Evolutionary conservation across 2,329 filamentous ascomycete species (phyloP), one percentile per base, ranked within the genome.

Genomic region (Trichoderma koningii): DNA sequence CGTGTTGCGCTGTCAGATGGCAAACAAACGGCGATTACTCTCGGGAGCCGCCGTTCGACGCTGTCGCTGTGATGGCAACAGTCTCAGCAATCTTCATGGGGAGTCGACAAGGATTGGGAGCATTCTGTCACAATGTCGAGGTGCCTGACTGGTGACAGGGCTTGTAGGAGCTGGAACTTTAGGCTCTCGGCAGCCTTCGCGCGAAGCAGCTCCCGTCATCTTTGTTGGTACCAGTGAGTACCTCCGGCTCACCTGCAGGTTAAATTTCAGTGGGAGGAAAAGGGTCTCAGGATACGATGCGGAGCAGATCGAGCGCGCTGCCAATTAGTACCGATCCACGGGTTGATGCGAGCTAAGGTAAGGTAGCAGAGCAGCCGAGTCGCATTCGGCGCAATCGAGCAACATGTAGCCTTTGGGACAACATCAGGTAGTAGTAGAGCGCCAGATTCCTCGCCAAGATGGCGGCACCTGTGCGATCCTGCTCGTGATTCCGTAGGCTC

Each of bases 381-480:
- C 30, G 59, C 48, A 53, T 34, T 62, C 42, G 55, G 42, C 55
- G 42, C 15, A 21, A 48, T 48, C 19, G 1, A 4, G n/a, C n/a
- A n/a, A 3, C 21, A 23, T 23, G 10, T 9, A 14, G 10, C 34
- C 12, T 44, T 62, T n/a, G 28, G n/a, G 15, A 28, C 42, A 23
- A 3, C 2, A 23, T 23, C 21, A 23, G 21, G 21, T 23, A 23
- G 21, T 23, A 23, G 21, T 45, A 45, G 17, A 19, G 15, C 42
- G 50, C 44, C 55, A 23, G 21, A 62, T 45, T 44, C 28, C 59
- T 62, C 50, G 48, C 50, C 50, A 38, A 62, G 41, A 53, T 53
- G 59, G 50, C 59, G 42, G 38, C 59, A 55, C 41, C 48, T 62
- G 59, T 62, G 59, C 41, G 34, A 53, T 62, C 38, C 34, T 52